Evolutionary conservation across 208 protist genomes (phyloP).

Genomic region (Trypanosomatidae sp.): DNA sequence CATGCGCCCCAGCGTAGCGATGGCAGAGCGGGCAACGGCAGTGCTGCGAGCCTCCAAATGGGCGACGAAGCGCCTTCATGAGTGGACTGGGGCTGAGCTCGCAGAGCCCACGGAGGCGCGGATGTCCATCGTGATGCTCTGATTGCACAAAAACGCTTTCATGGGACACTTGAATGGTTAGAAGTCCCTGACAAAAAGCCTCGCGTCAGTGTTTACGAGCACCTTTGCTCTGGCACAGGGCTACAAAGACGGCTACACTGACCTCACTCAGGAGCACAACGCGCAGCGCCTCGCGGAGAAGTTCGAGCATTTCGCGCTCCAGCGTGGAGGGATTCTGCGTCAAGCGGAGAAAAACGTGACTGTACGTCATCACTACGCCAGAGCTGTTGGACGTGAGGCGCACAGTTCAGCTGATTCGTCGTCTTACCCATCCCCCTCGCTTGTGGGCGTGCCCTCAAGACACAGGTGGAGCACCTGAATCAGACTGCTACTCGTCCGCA

Average conservation of each 20-base stretch:
- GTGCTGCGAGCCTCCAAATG: slow-evolving; percentile 40
- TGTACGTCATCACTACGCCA: slow-evolving; percentile 82
- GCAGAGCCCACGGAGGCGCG: slow-evolving; percentile 53
- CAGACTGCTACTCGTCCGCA: slow-evolving; percentile 88
- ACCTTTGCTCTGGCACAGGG: slow-evolving; percentile 85
- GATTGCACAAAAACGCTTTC: slow-evolving; percentile 83
- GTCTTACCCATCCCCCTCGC: slow-evolving; percentile 91
- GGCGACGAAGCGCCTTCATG: slow-evolving; percentile 76
- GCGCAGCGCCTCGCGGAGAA: slow-evolving; percentile 81
- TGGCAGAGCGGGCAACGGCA: slow-evolving; percentile 18
- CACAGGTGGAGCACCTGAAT: slow-evolving; percentile 73
- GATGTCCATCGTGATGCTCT: slow-evolving; percentile 86
- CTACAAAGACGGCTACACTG: slow-evolving; percentile 71
- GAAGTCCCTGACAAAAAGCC: slow-evolving; percentile 53
- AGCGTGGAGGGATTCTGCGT: slow-evolving; percentile 82
- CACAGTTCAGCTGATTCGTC: slow-evolving; percentile 94
- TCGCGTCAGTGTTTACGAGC: slow-evolving; percentile 57
- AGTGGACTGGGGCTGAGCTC: slow-evolving; percentile 48
- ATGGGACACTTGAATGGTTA: slow-evolving; percentile 71
- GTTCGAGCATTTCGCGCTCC: slow-evolving; percentile 74
- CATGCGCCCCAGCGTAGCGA: slow-evolving; percentile 20
- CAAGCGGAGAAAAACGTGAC: slow-evolving; percentile 85
- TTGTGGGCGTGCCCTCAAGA: slow-evolving; percentile 51
- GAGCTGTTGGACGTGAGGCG: slow-evolving; percentile 85
- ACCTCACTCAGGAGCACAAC: slow-evolving; percentile 56